Evolutionary conservation across 352 stramenopile species (phyloP), one percentile per base, ranked within the genome.

Genomic region (Halophytophthora batemanensis): DNA sequence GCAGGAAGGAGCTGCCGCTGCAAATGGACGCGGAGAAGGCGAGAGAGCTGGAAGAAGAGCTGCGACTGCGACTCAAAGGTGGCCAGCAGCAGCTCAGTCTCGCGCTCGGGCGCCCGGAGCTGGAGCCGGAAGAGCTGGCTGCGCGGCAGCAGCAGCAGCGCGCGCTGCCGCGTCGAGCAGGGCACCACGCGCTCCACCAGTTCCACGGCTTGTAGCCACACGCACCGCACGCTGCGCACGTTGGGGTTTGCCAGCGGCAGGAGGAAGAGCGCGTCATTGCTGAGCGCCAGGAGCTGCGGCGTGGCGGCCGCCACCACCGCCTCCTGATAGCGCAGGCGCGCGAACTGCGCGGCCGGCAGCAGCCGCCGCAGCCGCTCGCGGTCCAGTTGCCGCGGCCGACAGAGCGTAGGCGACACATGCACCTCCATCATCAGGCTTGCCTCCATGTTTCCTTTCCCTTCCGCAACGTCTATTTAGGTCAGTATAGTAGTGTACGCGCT

Each of bases 391-490:
- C 74, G 58, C 43, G 77, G 72, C 1, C 74, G 64, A 21, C 70
- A 88, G 36, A 72, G 69, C 36, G 77, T 83, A 29, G 76, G 77
- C 11, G 71, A 74, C 36, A 60, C n/a, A n/a, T n/a, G n/a, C n/a
- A n/a, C n/a, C n/a, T n/a, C n/a, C n/a, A n/a, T n/a, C n/a, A n/a
- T n/a, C n/a, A n/a, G n/a, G n/a, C n/a, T n/a, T n/a, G n/a, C n/a
- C n/a, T n/a, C n/a, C n/a, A n/a, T n/a, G n/a, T n/a, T n/a, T n/a
- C n/a, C n/a, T n/a, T n/a, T n/a, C n/a, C n/a, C n/a, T n/a, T n/a
- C n/a, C n/a, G n/a, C n/a, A n/a, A n/a, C n/a, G 59, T 72, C 63
- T 72, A 72, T 77, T 70, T 72, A 82, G 74, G 81, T 76, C 70
- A 71, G 61, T 75, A 63, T 61, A 69, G 66, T 56, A 43, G 66